A percentile compares a stretch with the other conserved stretches of the same genome.
Evolutionary conservation across 1,284 basidiomycete genomes (phyloP).

Genomic region (Austroboletus novae-zelandiae): DNA sequence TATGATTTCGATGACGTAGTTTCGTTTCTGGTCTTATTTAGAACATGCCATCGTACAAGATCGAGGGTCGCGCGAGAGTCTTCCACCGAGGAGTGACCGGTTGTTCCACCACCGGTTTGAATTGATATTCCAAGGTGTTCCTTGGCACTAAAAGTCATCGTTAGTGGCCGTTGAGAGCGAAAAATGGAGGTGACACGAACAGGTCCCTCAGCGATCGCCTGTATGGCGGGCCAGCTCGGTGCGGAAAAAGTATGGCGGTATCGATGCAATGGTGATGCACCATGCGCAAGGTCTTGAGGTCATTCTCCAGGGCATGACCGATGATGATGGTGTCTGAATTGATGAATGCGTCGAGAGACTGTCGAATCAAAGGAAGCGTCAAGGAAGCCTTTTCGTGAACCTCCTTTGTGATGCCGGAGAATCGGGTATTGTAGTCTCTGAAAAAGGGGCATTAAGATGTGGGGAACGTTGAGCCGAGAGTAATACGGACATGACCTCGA

Average conservation of each 20-base stretch:
- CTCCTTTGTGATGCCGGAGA: conserved; percentile 78
- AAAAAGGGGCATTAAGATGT: conserved; percentile 8
- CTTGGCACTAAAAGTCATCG: conserved; percentile 51
- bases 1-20: conserved; percentile 16
- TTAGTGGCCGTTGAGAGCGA: background rate
- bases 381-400: conserved; percentile 59
- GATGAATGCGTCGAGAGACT: conserved; percentile 67
- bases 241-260: conserved; percentile 82
- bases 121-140: conserved; percentile 77
- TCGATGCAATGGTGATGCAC: conserved; percentile 82
- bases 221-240: conserved; percentile 75
- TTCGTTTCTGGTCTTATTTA: conserved; percentile 46
- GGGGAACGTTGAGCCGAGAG: background rate
- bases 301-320: conserved; percentile 87
- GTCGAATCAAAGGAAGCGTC: conserved; percentile 64
- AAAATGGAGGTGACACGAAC: conserved; percentile 43
- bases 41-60: conserved; percentile 72
- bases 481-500: conserved; percentile 69
- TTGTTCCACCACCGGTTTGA: conserved; percentile 67
- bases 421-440: conserved; percentile 88
- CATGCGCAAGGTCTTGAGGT: conserved; percentile 82
- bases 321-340: conserved; percentile 79
- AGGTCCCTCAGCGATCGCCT: conserved; percentile 76
- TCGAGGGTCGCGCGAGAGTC: conserved; percentile 85
- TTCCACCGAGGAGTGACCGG: conserved; percentile 83